phyloP scores from a whole-genome alignment of 305 asterid genomes.

The Fraxinus nigra region DNA sequence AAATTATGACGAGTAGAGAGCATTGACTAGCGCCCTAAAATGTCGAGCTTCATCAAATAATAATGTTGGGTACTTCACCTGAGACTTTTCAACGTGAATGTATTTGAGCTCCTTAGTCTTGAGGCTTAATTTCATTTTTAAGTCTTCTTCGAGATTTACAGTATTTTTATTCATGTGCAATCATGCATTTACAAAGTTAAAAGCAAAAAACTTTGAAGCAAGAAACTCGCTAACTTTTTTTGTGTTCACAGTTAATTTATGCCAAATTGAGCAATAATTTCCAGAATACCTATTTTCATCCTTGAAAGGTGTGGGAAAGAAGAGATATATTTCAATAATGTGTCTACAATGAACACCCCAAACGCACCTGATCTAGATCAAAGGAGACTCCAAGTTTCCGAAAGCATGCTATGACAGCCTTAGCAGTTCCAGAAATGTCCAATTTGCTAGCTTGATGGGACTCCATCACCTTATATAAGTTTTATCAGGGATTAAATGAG shows the following conservation, averaged over 20 bases:
- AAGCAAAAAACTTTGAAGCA: background rate
- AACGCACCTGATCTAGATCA: conserved; percentile 60
- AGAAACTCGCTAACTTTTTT: background rate
- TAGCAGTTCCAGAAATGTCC: conserved; percentile 93
- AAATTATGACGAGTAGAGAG: background rate
- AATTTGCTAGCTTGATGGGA: conserved; percentile 91
- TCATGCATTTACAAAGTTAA: background rate
- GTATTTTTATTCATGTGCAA: background rate
- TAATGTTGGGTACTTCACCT: background rate
- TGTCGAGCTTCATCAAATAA: background rate
- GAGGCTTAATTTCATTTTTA: background rate
- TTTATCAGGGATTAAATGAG: conserved; percentile 8
- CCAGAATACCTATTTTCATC: background rate
- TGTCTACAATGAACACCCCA: conserved; percentile 5
- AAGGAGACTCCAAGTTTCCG: conserved; percentile 79
- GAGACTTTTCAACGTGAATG: background rate
- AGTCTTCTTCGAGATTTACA: background rate
- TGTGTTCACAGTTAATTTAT: background rate
- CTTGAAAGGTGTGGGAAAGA: background rate
- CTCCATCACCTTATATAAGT: conserved; percentile 69
- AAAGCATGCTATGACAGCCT: conserved; percentile 90
- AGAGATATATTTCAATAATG: background rate
- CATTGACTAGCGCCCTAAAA: background rate
- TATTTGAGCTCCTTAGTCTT: background rate
- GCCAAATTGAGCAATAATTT: background rate